Evolutionary conservation across 495 filamentous ascomycete genomes (phyloP).

Genomic region (Staphylotrichum longicolle): DNA sequence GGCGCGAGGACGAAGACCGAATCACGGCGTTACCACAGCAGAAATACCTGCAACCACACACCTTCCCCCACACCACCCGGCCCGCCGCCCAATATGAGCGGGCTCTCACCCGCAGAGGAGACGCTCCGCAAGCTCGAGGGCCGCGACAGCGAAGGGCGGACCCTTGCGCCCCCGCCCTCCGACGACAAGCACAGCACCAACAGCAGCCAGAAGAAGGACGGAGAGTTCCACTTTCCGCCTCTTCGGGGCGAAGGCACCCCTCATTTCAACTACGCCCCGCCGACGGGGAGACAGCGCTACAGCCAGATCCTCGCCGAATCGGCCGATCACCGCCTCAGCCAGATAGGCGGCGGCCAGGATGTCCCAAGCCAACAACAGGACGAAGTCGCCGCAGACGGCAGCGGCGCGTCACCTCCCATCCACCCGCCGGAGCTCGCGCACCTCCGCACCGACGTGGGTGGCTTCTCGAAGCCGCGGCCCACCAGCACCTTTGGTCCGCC

Average conservation of each 20-base stretch:
- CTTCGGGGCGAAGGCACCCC: slow-evolving; percentile 41
- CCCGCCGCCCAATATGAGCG: slow-evolving; percentile 41
- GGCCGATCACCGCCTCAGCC: slow-evolving; percentile 29
- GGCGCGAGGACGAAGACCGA: slow-evolving; percentile 80
- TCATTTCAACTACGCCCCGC: slow-evolving; percentile 54
- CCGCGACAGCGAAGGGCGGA: slow-evolving; percentile 27
- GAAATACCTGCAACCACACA: slow-evolving; percentile 55
- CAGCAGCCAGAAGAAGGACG: slow-evolving; percentile 34
- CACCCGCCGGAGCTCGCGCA: slow-evolving; percentile 52
- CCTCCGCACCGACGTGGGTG: slow-evolving; percentile 46
- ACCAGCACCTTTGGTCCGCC: slow-evolving; percentile 48
- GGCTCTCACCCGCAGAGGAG: slow-evolving; percentile 40
- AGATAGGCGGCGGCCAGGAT: slow-evolving; percentile 24
- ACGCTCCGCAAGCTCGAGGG: slow-evolving; percentile 47
- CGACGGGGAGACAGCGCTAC: slow-evolving; percentile 42
- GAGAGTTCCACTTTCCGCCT: slow-evolving; percentile 56
- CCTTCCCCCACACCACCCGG: slow-evolving; percentile 45
- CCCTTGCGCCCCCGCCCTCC: neutral
- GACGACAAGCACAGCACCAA: slow-evolving; percentile 7
- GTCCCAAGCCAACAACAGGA: slow-evolving; percentile 11
- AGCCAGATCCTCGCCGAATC: slow-evolving; percentile 34
- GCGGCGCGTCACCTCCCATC: slow-evolving; percentile 7
- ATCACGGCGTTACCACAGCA: slow-evolving; percentile 74
- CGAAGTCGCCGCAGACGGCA: no score
- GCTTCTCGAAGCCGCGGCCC: slow-evolving; percentile 31